Conservation (phyloP, 1,284 basidiomycete genomes). For the Sporisorium reilianum region DNA sequence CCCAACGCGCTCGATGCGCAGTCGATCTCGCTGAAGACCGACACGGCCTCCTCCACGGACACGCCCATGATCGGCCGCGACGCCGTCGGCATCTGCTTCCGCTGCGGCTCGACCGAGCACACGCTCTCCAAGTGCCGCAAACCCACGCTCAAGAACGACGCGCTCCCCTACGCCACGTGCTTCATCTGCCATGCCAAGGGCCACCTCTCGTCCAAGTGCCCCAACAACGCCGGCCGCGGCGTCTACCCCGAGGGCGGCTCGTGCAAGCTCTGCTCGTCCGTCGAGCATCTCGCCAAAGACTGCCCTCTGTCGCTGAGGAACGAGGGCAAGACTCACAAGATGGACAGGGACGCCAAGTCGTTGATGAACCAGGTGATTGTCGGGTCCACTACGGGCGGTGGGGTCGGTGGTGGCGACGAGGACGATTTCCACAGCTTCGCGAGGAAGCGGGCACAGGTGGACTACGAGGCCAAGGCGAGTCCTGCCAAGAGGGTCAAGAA, state of each 20-base stretch:
- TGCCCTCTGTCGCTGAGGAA: slow-evolving; percentile 77
- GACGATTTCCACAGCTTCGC: slow-evolving; percentile 89
- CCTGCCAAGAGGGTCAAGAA: slow-evolving; percentile 18
- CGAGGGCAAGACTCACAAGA: slow-evolving; percentile 27
- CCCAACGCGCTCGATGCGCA: slow-evolving; percentile 68
- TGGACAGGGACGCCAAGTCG: slow-evolving; percentile 28
- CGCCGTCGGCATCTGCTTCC: slow-evolving; percentile 70
- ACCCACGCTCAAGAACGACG: slow-evolving; percentile 72
- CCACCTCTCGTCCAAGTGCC: slow-evolving; percentile 84
- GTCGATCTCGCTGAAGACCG: slow-evolving; percentile 34
- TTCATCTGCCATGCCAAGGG: slow-evolving; percentile 83
- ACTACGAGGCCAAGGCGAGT: slow-evolving; percentile 65
- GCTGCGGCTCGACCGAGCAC: slow-evolving; percentile 85
- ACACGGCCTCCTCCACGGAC: slow-evolving; percentile 17
- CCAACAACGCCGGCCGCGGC: slow-evolving; percentile 82
- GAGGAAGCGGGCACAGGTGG: slow-evolving; percentile 76
- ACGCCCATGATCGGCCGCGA: slow-evolving; percentile 65
- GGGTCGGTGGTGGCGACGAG: slow-evolving; percentile 82
- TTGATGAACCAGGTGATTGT: slow-evolving; percentile 33
- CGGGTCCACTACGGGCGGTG: slow-evolving; percentile 70
- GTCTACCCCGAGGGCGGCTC: slow-evolving; percentile 93
- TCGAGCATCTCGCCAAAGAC: slow-evolving; percentile 85
- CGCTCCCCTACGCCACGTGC: slow-evolving; percentile 88
- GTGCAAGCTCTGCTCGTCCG: slow-evolving; percentile 88
- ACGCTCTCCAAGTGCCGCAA: slow-evolving; percentile 82